Evolutionary conservation across 106 monocot genomes (phyloP), one percentile per base, ranked within the genome.

Genomic region (Acorus calamus): DNA sequence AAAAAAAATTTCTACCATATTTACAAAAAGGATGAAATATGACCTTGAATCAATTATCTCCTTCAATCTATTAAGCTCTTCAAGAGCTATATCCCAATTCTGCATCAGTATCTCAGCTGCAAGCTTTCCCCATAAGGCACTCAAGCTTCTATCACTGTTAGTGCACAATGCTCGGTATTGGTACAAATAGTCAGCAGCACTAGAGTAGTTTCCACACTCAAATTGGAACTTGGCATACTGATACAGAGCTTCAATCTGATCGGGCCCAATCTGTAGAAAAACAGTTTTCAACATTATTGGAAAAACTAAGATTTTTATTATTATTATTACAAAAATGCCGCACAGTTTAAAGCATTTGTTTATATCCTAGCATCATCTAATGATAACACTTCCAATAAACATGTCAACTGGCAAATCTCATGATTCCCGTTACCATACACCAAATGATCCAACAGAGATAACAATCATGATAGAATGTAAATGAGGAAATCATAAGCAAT

Each of bases 151-250:
- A 4, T 96, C 91, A 62, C 71, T 80, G 48, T 96, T 91, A 8
- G 91, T 88, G 61, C 96, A 96, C 54, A 91, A 55, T 62, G 83
- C 84, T 51, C 84, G 87, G 67, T 91, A 96, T 45, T 96, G 96
- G 66, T 87, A 85, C 80, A 96, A 75, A 61, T 80, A 96, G 63
- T 85, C 90, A 51, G 91, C 84, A 45, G 96, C 96, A 56, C 78
- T 84, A 49, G 91, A 87, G 71, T 98, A 98, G 62, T 91, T 98
- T 9, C 96, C 91, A 47, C 96, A 98, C 60, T 98, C 96, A 70
- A 98, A 98, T 66, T 98, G 96, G 62, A 98, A 98, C 64, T 98
- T 98, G 2, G 91, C 91, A 81, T 88, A 98, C 67, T 98, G 96
- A 80, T 91, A 98, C 56, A 98, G 61, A 64, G 85, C 91, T 66